These are phyloP conservation scores for Cladosporium sp. DNA, from an alignment of 2,329 filamentous ascomycete genomes.

Conservation along the genomic window DNA sequence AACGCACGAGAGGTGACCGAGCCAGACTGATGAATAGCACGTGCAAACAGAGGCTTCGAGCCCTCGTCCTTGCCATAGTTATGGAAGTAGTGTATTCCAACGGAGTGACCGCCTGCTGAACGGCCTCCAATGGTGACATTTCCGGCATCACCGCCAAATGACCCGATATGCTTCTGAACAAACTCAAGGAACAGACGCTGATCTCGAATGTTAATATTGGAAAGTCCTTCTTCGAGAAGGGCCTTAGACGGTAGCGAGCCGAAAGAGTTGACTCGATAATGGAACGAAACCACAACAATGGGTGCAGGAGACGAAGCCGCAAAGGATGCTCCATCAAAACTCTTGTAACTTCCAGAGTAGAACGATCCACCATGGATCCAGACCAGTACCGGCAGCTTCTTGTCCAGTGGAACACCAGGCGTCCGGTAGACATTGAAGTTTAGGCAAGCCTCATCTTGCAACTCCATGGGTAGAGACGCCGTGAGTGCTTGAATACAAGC, in stretches of 20 bases:
- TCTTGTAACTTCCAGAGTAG: slow-evolving; percentile 36
- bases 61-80: slow-evolving; percentile 49
- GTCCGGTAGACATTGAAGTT: slow-evolving; percentile 57
- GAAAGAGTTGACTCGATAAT: slow-evolving; percentile 50
- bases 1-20: slow-evolving; percentile 45
- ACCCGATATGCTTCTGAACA: slow-evolving; percentile 39
- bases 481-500: slow-evolving; percentile 31
- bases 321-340: slow-evolving; percentile 58
- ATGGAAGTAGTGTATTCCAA: slow-evolving; percentile 42
- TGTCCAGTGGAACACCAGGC: slow-evolving; percentile 23
- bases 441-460: slow-evolving; percentile 51
- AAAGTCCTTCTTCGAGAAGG: slow-evolving; percentile 39
- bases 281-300: slow-evolving; percentile 56
- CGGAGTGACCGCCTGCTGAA: slow-evolving; percentile 54
- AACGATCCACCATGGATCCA: slow-evolving; percentile 64
- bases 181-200: slow-evolving; percentile 29
- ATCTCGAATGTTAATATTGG: slow-evolving; percentile 19
- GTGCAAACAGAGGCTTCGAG: slow-evolving; percentile 38
- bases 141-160: slow-evolving; percentile 67
- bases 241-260: slow-evolving; percentile 1
- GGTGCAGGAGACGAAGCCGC: slow-evolving; percentile 50
- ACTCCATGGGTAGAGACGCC: background rate
- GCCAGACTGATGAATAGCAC: slow-evolving; percentile 46
- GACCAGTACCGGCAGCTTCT: slow-evolving; percentile 51
- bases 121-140: slow-evolving; percentile 79